Evolutionary conservation across 164 flowering plant species (phyloP).

Genomic region (Liquidambar formosana): DNA sequence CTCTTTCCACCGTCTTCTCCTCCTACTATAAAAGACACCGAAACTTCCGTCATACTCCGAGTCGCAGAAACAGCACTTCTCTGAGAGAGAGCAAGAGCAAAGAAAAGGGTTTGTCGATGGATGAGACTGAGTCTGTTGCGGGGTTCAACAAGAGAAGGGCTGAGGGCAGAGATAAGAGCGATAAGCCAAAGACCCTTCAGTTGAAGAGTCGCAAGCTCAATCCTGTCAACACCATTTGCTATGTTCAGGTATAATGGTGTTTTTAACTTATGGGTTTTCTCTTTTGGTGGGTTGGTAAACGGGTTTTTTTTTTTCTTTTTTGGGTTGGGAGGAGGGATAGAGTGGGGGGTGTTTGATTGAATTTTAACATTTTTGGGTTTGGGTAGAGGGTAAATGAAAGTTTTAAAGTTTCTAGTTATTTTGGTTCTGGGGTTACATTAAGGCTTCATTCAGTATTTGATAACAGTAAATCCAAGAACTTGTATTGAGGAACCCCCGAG

Average conservation of each 20-base stretch:
- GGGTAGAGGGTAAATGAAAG: neutral
- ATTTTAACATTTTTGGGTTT: neutral
- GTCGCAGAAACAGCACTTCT: constrained; percentile 30
- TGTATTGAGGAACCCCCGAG: no score
- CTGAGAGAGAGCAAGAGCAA: constrained; percentile 25
- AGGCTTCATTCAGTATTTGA: no score
- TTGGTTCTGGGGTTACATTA: no score
- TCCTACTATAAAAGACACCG: constrained; percentile 30
- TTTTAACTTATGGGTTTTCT: neutral
- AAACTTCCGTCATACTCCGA: constrained; percentile 5
- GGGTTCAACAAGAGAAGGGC: constrained; percentile 84
- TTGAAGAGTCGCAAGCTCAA: constrained; percentile 69
- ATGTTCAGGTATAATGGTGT: constrained; percentile 66
- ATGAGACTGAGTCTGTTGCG: constrained; percentile 28
- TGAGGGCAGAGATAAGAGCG: constrained; percentile 67
- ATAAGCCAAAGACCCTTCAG: constrained; percentile 56
- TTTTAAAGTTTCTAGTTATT: no score
- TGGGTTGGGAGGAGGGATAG: no score
- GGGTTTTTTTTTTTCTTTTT: no score
- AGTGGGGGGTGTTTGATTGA: neutral
- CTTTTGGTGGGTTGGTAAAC: neutral
- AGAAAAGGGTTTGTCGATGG: constrained; percentile 37
- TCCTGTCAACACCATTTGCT: constrained; percentile 78
- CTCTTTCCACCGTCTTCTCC: constrained; percentile 12
- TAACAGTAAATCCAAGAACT: no score